Conservation (phyloP, 352 stramenopile species). For the Pythium insidiosum region DNA sequence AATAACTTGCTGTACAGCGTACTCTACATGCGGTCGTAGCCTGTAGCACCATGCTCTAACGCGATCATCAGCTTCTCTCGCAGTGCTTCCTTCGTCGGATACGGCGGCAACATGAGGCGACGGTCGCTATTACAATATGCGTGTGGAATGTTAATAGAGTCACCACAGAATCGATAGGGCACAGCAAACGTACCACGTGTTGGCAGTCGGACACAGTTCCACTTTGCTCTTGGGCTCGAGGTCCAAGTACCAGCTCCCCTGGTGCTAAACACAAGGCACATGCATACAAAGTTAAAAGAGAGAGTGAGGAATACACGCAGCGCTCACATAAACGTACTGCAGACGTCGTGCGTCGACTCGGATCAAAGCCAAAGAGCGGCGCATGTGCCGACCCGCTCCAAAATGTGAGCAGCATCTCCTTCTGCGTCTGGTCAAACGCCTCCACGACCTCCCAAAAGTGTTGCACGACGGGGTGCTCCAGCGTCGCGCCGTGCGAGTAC, state of each 20-base stretch:
- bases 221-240: slow-evolving; percentile 37
- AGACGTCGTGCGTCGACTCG: slow-evolving; percentile 40
- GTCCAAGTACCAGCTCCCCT: slow-evolving; percentile 60
- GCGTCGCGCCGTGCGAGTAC: slow-evolving; percentile 41
- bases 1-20: too few species aligned
- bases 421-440: slow-evolving; percentile 38
- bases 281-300: not conserved
- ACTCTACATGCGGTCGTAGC: slow-evolving; percentile 70
- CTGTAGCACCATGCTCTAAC: slow-evolving; percentile 48
- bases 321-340: slow-evolving; percentile 21
- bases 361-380: slow-evolving; percentile 68
- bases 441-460: slow-evolving; percentile 64
- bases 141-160: too few species aligned
- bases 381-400: slow-evolving; percentile 64
- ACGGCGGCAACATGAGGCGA: slow-evolving; percentile 60
- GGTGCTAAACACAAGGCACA: too few species aligned
- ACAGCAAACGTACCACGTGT: slow-evolving; percentile 53
- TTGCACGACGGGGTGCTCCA: slow-evolving; percentile 30
- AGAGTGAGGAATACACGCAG: not conserved
- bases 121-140: slow-evolving; percentile 39
- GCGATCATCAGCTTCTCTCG: slow-evolving; percentile 57
- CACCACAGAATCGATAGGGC: not conserved
- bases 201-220: slow-evolving; percentile 54
- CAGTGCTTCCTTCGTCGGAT: slow-evolving; percentile 36
- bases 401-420: slow-evolving; percentile 61